Base-by-base conservation (phyloP, 1,284 basidiomycete species). In the Flammula alnicola region DNA sequence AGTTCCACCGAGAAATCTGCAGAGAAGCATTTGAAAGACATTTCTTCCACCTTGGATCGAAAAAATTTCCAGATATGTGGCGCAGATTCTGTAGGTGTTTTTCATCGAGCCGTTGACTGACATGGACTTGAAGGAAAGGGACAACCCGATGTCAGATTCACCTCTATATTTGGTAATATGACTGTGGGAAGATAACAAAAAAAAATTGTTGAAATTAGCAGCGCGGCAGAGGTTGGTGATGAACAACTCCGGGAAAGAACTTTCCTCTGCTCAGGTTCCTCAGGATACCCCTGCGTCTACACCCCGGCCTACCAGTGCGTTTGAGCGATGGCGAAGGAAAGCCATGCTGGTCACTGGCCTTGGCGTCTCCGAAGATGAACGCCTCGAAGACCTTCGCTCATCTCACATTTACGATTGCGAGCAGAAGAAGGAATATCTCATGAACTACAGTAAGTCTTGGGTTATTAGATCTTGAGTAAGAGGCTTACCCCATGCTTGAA, bases 361-460 rank as follows among this genome's bases (percentile, higher is more conserved):
- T 33, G 82, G 82, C n/a, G 70, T 81, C 5, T 69, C 79, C 11
- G 67, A 76, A 27, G 76, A 79, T 35, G 79, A 85, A 54, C 70
- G 78, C 23, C 54, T 71, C 8, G 70, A 69, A 8, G 74, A 77
- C 52, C 62, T 80, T 40, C 63, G 73, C 40, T 62, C 66, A 10
- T 63, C 73, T 47, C 74, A 79, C 35, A 66, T 74, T 26, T 62
- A 68, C 43, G 70, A 69, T 27, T 86, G 84, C 64, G 82, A 85
- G 59, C 75, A 76, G 63, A 80, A 75, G 67, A 86, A 83, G 66
- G 68, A 67, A 41, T 76, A 81, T 49, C 70, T 86, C 26, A 77
- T 84, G 71, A 68, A 77, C 43, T 73, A 69, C 52, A 79, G 78
- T 79, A 32, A 51, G 74, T 72, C 25, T 20, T 39, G 36, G n/a